These are phyloP conservation scores for Skeletonema potamos DNA, from an alignment of 108 stramenopile genomes.

Conservation along the genomic window DNA sequence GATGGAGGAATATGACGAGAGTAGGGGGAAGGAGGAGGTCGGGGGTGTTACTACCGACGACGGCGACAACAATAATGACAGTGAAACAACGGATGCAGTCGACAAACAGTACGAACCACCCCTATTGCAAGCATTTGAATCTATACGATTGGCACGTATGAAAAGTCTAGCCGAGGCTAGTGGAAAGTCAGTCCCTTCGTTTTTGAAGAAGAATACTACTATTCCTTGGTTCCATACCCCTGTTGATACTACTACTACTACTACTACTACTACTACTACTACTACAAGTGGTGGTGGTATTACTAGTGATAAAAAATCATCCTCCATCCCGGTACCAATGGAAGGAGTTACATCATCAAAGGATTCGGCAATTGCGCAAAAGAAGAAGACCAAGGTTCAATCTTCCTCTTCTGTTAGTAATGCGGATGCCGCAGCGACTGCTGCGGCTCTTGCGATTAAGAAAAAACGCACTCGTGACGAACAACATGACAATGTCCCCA, in stretches of 20 bases:
- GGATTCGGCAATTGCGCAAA: background rate
- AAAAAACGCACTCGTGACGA: background rate
- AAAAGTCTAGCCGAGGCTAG: constrained; percentile 15
- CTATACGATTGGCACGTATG: constrained; percentile 17
- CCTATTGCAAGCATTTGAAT: constrained; percentile 20
- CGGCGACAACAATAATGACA: background rate
- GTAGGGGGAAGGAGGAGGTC: background rate
- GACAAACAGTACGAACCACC: constrained; percentile 25
- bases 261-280: background rate
- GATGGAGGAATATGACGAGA: no score
- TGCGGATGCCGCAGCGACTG: background rate
- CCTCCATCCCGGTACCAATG: background rate
- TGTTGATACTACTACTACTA: background rate
- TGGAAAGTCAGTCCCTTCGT: constrained; percentile 22
- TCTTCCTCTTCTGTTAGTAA: background rate
- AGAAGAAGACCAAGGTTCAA: background rate
- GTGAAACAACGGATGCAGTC: background rate
- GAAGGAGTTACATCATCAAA: background rate
- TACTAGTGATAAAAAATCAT: background rate
- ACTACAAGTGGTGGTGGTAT: no score
- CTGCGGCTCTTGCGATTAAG: background rate
- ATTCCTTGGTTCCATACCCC: constrained; percentile 47
- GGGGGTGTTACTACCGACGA: background rate
- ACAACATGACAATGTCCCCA: background rate
- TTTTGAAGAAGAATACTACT: constrained; percentile 45